A percentile compares a stretch with the other conserved stretches of the same genome.
These are phyloP conservation scores for Salix viminalis DNA, from an alignment of 345 rosid genomes.

Conservation along the genomic window DNA sequence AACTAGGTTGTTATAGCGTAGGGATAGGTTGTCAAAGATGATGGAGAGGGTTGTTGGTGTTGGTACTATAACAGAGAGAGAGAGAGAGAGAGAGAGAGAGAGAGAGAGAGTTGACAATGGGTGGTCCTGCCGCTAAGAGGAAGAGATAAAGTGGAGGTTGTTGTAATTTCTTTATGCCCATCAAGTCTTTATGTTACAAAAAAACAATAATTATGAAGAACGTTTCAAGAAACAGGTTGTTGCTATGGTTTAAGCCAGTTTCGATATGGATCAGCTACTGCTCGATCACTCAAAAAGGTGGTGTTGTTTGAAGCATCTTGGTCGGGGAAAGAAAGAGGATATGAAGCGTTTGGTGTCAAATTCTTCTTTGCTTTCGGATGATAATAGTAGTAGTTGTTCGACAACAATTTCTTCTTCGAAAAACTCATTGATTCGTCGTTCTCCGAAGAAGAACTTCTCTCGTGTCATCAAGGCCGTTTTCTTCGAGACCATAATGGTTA, in stretches of 20 bases:
- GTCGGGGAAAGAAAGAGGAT: neutral
- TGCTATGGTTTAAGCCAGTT: slow-evolving; percentile 45
- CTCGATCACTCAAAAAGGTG: slow-evolving; percentile 6
- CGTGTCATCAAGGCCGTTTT: slow-evolving; percentile 33
- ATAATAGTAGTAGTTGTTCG: neutral
- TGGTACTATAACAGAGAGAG: no score
- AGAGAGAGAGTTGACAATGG: no score
- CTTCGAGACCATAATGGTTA: slow-evolving; percentile 36
- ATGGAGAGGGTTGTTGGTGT: no score
- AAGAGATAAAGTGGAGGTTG: no score
- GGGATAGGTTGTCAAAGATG: no score
- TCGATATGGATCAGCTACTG: slow-evolving; percentile 26
- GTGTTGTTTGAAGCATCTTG: neutral
- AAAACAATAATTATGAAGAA: slow-evolving; percentile 11
- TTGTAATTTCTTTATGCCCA: neutral
- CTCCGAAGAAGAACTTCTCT: slow-evolving; percentile 24
- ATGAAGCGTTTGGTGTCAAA: neutral
- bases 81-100: no score
- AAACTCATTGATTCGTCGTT: slow-evolving; percentile 10
- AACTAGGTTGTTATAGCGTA: no score
- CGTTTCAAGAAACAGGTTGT: slow-evolving; percentile 36
- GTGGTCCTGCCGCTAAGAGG: no score
- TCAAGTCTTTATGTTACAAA: neutral
- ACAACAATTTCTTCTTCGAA: neutral
- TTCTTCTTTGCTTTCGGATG: neutral